A percentile compares a stretch with the other conserved stretches of the same genome.
Evolutionary conservation across 805 yeast species (phyloP).

Genomic region (Candida takata): DNA sequence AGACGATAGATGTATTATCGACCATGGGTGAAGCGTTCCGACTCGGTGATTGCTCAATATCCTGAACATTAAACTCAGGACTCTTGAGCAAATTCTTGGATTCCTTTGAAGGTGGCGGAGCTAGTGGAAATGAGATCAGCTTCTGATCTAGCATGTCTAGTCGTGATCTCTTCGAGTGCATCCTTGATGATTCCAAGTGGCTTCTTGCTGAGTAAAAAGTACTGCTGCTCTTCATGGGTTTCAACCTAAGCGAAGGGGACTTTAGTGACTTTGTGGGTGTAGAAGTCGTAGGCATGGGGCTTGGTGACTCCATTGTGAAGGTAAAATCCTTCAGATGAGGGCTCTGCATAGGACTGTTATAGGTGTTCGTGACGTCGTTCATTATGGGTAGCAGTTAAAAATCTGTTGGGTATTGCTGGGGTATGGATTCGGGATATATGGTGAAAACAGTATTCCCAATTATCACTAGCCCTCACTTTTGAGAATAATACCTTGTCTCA

Average conservation of each 20-base stretch:
- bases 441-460: too few species aligned
- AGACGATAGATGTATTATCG: constrained; percentile 30
- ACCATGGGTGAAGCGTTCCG: constrained; percentile 11
- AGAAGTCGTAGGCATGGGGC: background rate
- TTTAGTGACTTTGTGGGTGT: background rate
- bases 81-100: background rate
- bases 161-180: constrained; percentile 22
- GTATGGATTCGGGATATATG: background rate
- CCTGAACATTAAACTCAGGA: constrained; percentile 3
- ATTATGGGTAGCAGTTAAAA: background rate
- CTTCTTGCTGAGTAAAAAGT: too few species aligned
- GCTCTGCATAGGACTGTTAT: constrained; percentile 1
- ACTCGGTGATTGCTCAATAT: constrained; percentile 1
- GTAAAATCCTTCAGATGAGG: background rate
- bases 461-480: too few species aligned
- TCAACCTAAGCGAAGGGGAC: background rate
- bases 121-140: constrained; percentile 32
- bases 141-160: constrained; percentile 33
- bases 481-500: too few species aligned
- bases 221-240: background rate
- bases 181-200: background rate
- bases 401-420: background rate
- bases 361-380: constrained; percentile 15
- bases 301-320: background rate
- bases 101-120: constrained; percentile 23